Evolutionary conservation across 139 green algal species (phyloP).

Genomic region (Picochlorum sp.): DNA sequence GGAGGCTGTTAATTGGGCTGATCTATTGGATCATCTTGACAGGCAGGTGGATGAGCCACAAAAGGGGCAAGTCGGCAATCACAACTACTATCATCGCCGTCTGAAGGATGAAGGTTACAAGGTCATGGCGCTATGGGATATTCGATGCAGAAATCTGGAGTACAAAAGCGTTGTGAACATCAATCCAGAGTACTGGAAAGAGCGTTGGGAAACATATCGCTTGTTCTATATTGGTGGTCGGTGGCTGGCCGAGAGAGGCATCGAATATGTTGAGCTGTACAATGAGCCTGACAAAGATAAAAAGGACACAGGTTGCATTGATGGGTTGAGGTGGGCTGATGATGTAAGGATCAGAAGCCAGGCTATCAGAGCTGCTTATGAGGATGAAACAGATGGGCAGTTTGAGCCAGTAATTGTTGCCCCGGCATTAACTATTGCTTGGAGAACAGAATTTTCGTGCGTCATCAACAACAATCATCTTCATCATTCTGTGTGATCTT

Average conservation of each 20-base stretch:
- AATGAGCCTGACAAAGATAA: conserved; percentile 6
- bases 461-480: too few species aligned
- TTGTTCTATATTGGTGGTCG: conserved; percentile 6
- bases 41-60: background rate
- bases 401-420: too few species aligned
- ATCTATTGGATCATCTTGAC: background rate
- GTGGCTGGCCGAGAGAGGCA: conserved; percentile 2
- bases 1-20: background rate
- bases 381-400: too few species aligned
- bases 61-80: background rate
- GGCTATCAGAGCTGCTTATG: background rate
- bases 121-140: conserved; percentile 1
- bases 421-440: too few species aligned
- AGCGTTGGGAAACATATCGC: conserved; percentile 8
- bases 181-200: conserved; percentile 4
- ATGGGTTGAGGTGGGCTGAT: conserved; percentile 2
- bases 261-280: conserved; percentile 3
- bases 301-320: background rate
- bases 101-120: background rate
- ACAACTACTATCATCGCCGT: background rate
- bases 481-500: too few species aligned
- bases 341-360: background rate
- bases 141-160: background rate
- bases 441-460: too few species aligned
- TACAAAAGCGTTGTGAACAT: background rate